phyloP scores from a whole-genome alignment of 345 rosid species.

The Brassica cretica region DNA sequence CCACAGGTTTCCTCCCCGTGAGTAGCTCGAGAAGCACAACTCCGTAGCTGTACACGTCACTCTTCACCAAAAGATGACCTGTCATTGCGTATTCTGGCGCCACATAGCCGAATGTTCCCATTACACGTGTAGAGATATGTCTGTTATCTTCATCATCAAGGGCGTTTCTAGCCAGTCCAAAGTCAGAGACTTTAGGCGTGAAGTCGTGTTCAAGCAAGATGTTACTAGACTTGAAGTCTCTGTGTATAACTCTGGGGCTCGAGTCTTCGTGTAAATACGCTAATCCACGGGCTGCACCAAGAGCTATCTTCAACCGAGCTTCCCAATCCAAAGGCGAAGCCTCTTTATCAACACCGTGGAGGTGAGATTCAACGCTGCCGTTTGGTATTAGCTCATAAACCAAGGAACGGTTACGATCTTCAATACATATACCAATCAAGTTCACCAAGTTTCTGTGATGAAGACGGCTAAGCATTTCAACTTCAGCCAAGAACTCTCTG shows the following conservation, averaged over 20 bases:
- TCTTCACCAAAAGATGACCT: constrained; percentile 93
- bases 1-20: constrained; percentile 83
- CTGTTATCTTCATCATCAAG: constrained; percentile 75
- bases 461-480: constrained; percentile 98
- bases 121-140: constrained; percentile 94
- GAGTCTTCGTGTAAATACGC: constrained; percentile 98
- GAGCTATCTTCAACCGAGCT: constrained; percentile 87
- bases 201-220: constrained; percentile 89
- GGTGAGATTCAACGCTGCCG: constrained; percentile 97
- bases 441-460: constrained; percentile 95
- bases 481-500: constrained; percentile 91
- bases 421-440: constrained; percentile 88
- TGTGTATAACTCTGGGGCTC: constrained; percentile 89
- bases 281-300: constrained; percentile 94
- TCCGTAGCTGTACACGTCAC: constrained; percentile 99
- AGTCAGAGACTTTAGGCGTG: constrained; percentile 93
- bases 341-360: constrained; percentile 89
- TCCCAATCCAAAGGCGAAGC: constrained; percentile 84
- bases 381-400: constrained; percentile 92
- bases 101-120: constrained; percentile 99
- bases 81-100: constrained; percentile 99
- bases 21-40: constrained; percentile 96
- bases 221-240: constrained; percentile 97
- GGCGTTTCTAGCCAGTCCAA: constrained; percentile 93
- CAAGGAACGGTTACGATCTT: constrained; percentile 77